Base-by-base conservation (phyloP, 441 rosid genomes). In the Gossypium davidsonii region DNA sequence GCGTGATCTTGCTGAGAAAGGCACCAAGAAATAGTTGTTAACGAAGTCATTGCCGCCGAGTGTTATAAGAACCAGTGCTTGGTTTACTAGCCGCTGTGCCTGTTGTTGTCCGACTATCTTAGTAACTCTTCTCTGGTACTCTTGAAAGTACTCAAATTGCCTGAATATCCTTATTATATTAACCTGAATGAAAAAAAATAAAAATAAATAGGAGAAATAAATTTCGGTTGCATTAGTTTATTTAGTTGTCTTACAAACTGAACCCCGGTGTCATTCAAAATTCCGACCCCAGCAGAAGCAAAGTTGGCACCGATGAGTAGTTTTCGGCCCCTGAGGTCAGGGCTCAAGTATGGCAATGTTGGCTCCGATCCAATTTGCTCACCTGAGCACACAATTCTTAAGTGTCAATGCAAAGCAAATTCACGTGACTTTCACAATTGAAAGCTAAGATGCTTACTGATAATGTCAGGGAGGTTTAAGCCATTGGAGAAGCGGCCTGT, bases 11-110 rank as follows among this genome's bases (percentile, higher is more conserved):
- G 20, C 44, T 31, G 66, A 60, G 20, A n/a, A n/a, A 28, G 46
- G 66, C n/a, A 60, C 66, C 46, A 60, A 60, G 66, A 60, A 60
- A 17, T 60, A 60, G 66, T 60, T 60, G 23, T 31, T 60, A 28
- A 60, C 66, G 10, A 60, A 60, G 66, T 60, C 66, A 15, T 60
- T 60, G 66, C 66, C 66, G 39, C 46, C 65, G 2, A 59, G 64
- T 59, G 64, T 59, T 3, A 58, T 58, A 8, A 58, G 62, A 25
- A 58, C 37, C 17, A 59, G 39, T 59, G 63, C 63, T 59, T n/a
- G 44, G 65, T 60, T 60, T 28, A 60, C 65, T 28, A 60, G 44
- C 65, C 42, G 42, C 2, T 7, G 44, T 6, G 65, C 44, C 20
- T 28, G 44, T 14, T 28, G 4, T 28, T n/a, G 44, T 28, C 65